A percentile compares a stretch with the other conserved stretches of the same genome.
phyloP scores from a whole-genome alignment of 495 filamentous ascomycete species.

The Aspergillus avenaceus region DNA sequence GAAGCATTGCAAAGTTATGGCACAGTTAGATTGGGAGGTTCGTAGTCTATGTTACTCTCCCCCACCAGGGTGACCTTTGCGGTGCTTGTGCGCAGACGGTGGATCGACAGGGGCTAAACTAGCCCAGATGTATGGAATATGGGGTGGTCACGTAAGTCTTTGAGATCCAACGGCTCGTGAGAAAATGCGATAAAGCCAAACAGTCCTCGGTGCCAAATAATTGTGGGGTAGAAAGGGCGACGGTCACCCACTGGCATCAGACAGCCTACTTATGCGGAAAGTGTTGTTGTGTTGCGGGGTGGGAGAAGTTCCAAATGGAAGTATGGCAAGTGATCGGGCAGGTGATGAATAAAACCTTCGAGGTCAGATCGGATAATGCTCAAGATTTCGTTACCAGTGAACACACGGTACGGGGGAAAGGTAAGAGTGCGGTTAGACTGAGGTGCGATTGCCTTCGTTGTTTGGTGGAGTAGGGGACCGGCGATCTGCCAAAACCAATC shows the following conservation, averaged over 20 bases:
- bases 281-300: background rate
- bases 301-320: background rate
- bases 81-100: constrained; percentile 5
- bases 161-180: background rate
- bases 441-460: constrained; percentile 19
- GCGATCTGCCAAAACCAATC: constrained; percentile 28
- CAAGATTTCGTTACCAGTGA: background rate
- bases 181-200: background rate
- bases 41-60: constrained; percentile 1
- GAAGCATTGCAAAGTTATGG: constrained; percentile 14
- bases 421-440: constrained; percentile 1
- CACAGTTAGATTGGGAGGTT: constrained; percentile 1
- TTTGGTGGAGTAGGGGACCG: constrained; percentile 21
- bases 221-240: background rate
- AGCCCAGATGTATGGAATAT: background rate
- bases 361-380: background rate
- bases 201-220: background rate
- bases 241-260: background rate
- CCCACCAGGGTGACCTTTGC: background rate
- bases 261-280: too few species aligned
- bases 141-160: background rate
- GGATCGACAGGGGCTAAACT: constrained; percentile 22
- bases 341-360: background rate
- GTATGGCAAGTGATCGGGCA: background rate
- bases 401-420: background rate